Evolutionary conservation across 208 protist genomes (phyloP), one percentile per base, ranked within the genome.

Genomic region (Trypanosoma avium): DNA sequence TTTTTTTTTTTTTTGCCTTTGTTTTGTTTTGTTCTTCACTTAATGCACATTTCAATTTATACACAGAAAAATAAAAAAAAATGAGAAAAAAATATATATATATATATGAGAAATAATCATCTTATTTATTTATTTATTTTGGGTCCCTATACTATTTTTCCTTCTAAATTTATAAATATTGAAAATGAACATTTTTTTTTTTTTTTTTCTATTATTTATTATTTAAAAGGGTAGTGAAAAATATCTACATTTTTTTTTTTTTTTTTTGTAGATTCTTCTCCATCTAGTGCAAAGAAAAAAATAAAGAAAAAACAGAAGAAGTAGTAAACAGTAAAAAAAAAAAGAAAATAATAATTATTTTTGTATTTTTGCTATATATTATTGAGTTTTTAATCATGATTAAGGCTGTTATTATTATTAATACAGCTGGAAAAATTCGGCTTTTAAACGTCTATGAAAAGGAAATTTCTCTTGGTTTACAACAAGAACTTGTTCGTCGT

Each of bases 361-460:
- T 65, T 60, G 27, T 62, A 5, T 60, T 61, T 42, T 48, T 58
- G 36, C 33, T 35, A 45, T 36, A 58, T 21, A 22, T 32, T 29
- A 67, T 12, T 45, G 40, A 43, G n/a, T n/a, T n/a, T 21, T 32
- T 38, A 66, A 62, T 61, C 50, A 99, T 98, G 97, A 99, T 99
- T 67, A 97, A 97, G 56, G 88, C 89, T 19, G 94, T 99, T 13
- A 73, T 99, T 42, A 96, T 99, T 54, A 94, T 99, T 54, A 99
- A 99, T 72, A 98, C 97, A 38, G 86, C 97, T 35, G 98, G 98
- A 57, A 99, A 99, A 80, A 86, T 98, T 12, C 92, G 98, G 7
- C 77, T 99, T 24, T 63, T 90, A 7, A 98, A 98, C 73, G 98
- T 98, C 54, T 99, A 98, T 61, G 89, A 98, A 54, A 88, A 97